Percentiles rank a stretch among this genome's conserved stretches.
Evolutionary conservation across 2,329 filamentous ascomycete species (phyloP).

Genomic region (Leptographium flavum): DNA sequence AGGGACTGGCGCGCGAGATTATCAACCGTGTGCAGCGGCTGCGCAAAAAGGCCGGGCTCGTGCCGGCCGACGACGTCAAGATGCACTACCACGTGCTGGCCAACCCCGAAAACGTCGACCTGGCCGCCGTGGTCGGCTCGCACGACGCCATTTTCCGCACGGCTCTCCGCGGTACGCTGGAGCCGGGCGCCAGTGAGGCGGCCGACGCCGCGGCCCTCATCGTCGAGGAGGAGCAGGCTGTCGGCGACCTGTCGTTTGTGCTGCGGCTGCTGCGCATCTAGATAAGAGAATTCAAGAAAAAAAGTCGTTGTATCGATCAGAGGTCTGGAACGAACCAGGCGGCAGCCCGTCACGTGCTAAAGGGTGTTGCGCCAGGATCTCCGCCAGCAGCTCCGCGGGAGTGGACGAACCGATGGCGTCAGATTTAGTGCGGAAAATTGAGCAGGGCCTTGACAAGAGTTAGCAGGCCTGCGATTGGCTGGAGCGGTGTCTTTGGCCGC

Average conservation of each 20-base stretch:
- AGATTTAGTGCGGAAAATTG: constrained; percentile 7
- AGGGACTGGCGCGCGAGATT: constrained; percentile 82
- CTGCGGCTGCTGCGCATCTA: constrained; percentile 9
- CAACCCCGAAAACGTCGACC: constrained; percentile 63
- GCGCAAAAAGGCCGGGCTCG: constrained; percentile 83
- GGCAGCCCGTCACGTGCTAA: background rate
- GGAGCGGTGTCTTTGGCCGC: background rate
- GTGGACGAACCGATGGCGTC: constrained; percentile 6
- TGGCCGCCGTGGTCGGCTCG: constrained; percentile 54
- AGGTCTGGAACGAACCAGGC: too few species aligned
- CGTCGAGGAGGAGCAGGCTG: constrained; percentile 58
- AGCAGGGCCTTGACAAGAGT: background rate
- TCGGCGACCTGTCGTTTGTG: constrained; percentile 12
- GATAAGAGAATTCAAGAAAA: background rate
- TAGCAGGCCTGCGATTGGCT: constrained; percentile 1
- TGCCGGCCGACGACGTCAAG: constrained; percentile 84
- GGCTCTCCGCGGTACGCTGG: constrained; percentile 61
- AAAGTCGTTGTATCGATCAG: background rate
- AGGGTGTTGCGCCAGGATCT: background rate
- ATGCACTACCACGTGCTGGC: constrained; percentile 81
- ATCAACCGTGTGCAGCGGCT: constrained; percentile 86
- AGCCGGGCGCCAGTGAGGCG: constrained; percentile 42
- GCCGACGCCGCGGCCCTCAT: constrained; percentile 48
- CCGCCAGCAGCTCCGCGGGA: background rate
- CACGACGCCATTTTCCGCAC: constrained; percentile 61